Base-by-base conservation (phyloP, 106 monocot species). In the Iris macrosiphon region DNA sequence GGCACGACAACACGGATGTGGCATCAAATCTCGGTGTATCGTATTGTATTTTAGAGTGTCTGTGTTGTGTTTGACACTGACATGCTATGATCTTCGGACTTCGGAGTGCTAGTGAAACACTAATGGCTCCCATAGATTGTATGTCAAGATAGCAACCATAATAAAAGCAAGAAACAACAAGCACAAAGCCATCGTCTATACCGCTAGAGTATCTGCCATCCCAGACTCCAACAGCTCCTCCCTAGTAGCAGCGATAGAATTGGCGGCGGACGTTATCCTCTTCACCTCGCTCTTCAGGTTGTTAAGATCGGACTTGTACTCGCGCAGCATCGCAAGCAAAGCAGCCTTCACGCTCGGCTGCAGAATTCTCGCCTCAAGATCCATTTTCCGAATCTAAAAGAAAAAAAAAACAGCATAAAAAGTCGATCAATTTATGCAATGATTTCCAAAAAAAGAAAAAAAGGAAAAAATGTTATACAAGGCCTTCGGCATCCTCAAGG, bases 271-370 rank as follows among this genome's bases (percentile, higher is more conserved):
- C 22, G 75, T 61, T 6, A 87, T 57, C 57, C 67, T 82, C 48
- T 92, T 92, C 26, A 71, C 52, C 57, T 92, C 86, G 59, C 66
- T 78, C 58, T 87, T 92, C 60, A 87, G 54, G 26, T 82, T 86
- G 37, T 79, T 86, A 24, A 92, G 56, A 71, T 92, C 92, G 2
- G 92, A 79, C 43, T 92, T 92, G 50, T 92, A 87, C 66, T 92
- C 92, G 70, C 92, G 82, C 46, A 92, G 27, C 69, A 87, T 92
- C 1, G 72, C 81, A 40, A 82, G 81, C 68, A 91, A 64, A n/a
- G 62, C 73, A 23, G 73, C 82, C 67, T 87, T 92, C 47, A 85
- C 72, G 59, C 74, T 76, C 4, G 86, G 79, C 63, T 82, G 86
- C 58, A 87, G 58, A 62, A 86, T 92, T 71, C 92, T 69, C 0